Percentiles rank a stretch among this genome's conserved stretches.
Conservation (phyloP, 2,329 filamentous ascomycete species). For the Fusarium xylarioides region DNA sequence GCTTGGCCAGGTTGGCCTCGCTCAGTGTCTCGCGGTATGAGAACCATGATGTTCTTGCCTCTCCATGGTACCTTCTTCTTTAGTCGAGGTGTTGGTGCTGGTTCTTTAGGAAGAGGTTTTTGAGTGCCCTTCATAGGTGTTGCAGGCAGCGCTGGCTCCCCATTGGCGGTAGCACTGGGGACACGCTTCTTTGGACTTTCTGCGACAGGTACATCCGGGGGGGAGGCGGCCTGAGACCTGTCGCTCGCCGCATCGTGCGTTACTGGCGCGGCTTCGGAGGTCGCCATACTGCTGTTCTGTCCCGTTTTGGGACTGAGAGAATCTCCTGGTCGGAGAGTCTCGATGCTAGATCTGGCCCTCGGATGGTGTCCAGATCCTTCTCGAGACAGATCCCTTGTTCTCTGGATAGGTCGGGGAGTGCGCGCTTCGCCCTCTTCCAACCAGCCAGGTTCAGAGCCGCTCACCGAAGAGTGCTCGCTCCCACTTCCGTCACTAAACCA, state of each 20-base stretch:
- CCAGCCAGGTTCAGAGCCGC: conserved; percentile 68
- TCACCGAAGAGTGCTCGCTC: conserved; percentile 80
- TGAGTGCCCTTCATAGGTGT: conserved; percentile 50
- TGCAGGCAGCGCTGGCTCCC: conserved; percentile 42
- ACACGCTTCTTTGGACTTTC: conserved; percentile 38
- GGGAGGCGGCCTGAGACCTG: conserved; percentile 40
- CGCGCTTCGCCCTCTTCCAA: conserved; percentile 58
- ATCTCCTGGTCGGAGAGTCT: conserved; percentile 59
- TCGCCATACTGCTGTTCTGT: conserved; percentile 47
- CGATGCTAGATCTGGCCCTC: conserved; percentile 62
- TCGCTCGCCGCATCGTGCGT: conserved; percentile 42
- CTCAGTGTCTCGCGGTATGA: conserved; percentile 73
- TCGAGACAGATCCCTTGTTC: conserved; percentile 39
- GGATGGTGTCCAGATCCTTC: conserved; percentile 52
- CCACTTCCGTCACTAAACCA: conserved; percentile 81
- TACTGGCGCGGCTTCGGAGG: conserved; percentile 43
- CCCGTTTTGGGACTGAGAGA: conserved; percentile 41
- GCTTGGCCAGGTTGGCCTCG: conserved; percentile 66
- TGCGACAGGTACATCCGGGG: conserved; percentile 39
- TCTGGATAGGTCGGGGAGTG: conserved; percentile 56
- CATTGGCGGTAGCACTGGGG: conserved; percentile 41
- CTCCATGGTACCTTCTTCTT: conserved; percentile 81
- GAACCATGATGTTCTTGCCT: conserved; percentile 77
- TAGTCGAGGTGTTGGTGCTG: conserved; percentile 61
- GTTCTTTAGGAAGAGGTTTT: conserved; percentile 51